Evolutionary conservation across 2,329 filamentous ascomycete species (phyloP).

Genomic region (Diplodia mutila): DNA sequence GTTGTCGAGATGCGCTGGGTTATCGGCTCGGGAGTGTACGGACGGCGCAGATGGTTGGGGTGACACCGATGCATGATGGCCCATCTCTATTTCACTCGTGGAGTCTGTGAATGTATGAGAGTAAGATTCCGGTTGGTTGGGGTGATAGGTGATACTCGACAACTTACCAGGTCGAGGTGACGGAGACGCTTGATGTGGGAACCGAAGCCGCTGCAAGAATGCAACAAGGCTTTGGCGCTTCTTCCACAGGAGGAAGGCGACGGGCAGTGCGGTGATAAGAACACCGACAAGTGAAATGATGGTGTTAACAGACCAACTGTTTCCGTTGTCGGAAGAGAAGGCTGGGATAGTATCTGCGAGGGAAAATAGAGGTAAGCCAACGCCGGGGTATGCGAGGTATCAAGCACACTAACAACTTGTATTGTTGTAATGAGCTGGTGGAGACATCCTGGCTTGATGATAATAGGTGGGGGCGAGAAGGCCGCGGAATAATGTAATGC

Average conservation of each 20-base stretch:
- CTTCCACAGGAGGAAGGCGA: neutral
- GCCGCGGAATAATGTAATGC: too few relatives aligned
- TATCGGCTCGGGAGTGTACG: too few relatives aligned
- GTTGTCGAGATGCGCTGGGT: too few relatives aligned
- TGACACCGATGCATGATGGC: too few relatives aligned
- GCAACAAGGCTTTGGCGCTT: neutral
- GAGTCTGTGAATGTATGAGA: neutral
- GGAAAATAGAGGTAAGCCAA: neutral
- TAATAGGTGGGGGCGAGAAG: too few relatives aligned
- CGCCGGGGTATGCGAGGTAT: neutral
- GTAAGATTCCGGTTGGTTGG: accelerated
- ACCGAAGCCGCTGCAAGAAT: too few relatives aligned
- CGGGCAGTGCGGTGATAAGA: too few relatives aligned
- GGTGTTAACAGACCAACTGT: neutral
- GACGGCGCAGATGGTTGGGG: neutral
- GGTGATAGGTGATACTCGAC: neutral
- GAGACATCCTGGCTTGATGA: neutral
- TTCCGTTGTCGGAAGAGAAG: neutral
- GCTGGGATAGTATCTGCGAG: neutral
- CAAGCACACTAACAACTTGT: neutral
- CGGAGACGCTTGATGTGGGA: accelerated
- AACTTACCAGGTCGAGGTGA: neutral
- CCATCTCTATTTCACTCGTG: neutral
- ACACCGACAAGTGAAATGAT: neutral
- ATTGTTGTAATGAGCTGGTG: neutral